Percentiles rank a stretch among this genome's conserved stretches.
Evolutionary conservation across 306 rosid species (phyloP).

Genomic region (Trifolium subterraneum): DNA sequence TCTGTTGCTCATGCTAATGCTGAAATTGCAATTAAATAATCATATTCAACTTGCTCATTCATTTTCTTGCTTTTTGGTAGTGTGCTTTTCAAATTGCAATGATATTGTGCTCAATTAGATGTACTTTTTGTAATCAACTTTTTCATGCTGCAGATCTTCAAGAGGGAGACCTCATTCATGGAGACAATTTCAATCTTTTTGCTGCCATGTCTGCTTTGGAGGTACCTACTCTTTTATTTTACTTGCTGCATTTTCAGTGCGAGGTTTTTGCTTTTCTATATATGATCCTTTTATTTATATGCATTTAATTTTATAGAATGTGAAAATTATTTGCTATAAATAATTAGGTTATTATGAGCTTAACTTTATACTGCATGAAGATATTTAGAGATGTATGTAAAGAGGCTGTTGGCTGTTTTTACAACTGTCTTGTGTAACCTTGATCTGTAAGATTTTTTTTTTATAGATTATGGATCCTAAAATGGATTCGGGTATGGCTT

Average conservation of each 20-base stretch:
- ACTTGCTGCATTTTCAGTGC: conserved; percentile 8
- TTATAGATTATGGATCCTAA: conserved; percentile 98
- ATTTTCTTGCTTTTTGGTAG: too few relatives aligned
- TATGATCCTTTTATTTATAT: conserved; percentile 10
- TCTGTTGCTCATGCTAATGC: not conserved
- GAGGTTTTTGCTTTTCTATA: not conserved
- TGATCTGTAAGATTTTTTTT: conserved; percentile 5
- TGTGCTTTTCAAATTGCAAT: conserved; percentile 28
- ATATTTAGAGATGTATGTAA: conserved; percentile 6
- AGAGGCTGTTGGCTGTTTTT: conserved; percentile 15
- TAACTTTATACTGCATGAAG: not conserved
- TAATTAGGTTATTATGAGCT: conserved; percentile 11
- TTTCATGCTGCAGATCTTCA: conserved; percentile 68
- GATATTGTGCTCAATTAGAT: not conserved
- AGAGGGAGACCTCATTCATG: conserved; percentile 93
- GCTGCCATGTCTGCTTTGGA: conserved; percentile 98
- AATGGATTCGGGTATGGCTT: conserved; percentile 93
- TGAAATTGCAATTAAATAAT: not conserved
- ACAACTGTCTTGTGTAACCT: conserved; percentile 13
- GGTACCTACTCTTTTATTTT: conserved; percentile 54
- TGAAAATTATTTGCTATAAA: not conserved
- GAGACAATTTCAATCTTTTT: conserved; percentile 90
- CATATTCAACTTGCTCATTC: not conserved
- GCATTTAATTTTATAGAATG: not conserved
- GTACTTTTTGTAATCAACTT: not conserved